Base-by-base conservation (phyloP, 805 yeast genomes). In the Zygoascus tannicola region DNA sequence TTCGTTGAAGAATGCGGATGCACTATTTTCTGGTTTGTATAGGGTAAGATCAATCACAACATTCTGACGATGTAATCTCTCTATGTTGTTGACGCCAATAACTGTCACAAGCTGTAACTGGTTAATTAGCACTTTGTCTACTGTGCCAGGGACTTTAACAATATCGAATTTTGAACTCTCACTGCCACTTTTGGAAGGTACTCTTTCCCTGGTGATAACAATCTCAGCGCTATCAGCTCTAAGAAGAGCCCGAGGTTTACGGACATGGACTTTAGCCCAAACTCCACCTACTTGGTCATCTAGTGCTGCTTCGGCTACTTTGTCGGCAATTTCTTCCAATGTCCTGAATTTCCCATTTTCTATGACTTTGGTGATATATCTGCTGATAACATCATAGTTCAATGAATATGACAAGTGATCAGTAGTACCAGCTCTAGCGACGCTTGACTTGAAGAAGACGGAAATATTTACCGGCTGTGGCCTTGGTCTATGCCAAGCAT, bases 21-120 rank as follows among this genome's bases (percentile, higher is more conserved):
- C 22, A 5, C 35, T n/a, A 16, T 22, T 39, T 5, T 20, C 37
- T 18, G 53, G 56, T 51, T 78, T 62, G 41, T 71, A 73, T 22
- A 86, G 62, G 5, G 59, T 60, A 15, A 76, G 45, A 52, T 82
- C 82, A 22, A 83, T 50, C 2, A 69, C 63, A 5, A 92, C 85
- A 38, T 78, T 78, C 64, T 92, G 99, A 52, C 75, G 78, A 55
- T 81, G 80, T 19, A 80, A 62, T 46, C 98, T 70, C 60, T 92
- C 99, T 64, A 87, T 85, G 1, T 87, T 81, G 66, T 87, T 90
- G 5, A 92, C 92, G 3, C 98, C 99, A 52, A 92, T 83, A n/a
- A 88, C 69, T 0, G 95, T 81, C 40, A 80, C 69, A 15, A 85
- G 62, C 40, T 71, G 69, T 32, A 88, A 61, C 4, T 74, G 71